Percentiles rank a stretch among this genome's conserved stretches.
These are phyloP conservation scores for Kalmusia sp. DNA, from an alignment of 2,329 filamentous ascomycete species.

Conservation along the genomic window DNA sequence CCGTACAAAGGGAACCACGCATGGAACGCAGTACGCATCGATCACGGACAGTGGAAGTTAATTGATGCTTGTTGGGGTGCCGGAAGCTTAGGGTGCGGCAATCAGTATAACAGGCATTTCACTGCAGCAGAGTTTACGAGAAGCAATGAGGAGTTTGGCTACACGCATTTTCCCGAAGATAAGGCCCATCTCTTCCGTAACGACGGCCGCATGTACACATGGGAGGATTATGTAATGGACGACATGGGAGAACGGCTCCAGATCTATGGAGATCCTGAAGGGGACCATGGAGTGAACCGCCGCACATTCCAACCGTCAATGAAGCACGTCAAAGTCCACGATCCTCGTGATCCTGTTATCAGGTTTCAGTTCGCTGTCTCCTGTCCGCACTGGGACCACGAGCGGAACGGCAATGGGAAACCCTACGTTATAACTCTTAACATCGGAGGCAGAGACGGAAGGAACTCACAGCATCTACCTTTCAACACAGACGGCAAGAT, in stretches of 20 bases:
- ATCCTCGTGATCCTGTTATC: conserved; percentile 55
- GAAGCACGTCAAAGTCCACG: conserved; percentile 67
- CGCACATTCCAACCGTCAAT: conserved; percentile 68
- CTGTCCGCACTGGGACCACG: conserved; percentile 84
- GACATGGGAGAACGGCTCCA: conserved; percentile 53
- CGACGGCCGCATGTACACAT: conserved; percentile 72
- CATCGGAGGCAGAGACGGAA: conserved; percentile 67
- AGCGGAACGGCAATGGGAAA: conserved; percentile 69
- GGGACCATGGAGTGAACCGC: conserved; percentile 59
- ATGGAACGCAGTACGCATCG: conserved; percentile 92
- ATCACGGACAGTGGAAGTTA: conserved; percentile 88
- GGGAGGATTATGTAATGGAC: conserved; percentile 83
- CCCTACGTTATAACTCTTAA: conserved; percentile 74
- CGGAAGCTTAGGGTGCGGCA: conserved; percentile 63
- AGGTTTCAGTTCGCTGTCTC: conserved; percentile 82
- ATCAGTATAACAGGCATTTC: conserved; percentile 23
- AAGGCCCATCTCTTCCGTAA: conserved; percentile 73
- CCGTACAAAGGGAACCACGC: conserved; percentile 74
- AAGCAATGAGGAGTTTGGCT: conserved; percentile 81
- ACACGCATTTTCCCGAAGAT: conserved; percentile 79
- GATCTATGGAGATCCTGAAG: conserved; percentile 56
- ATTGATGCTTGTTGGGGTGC: conserved; percentile 94
- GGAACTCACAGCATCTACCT: conserved; percentile 71
- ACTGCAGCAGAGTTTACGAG: conserved; percentile 58
- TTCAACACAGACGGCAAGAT: conserved; percentile 77